Base-by-base conservation (phyloP, 108 stramenopile species). In the Poteriospumella lacustris region DNA sequence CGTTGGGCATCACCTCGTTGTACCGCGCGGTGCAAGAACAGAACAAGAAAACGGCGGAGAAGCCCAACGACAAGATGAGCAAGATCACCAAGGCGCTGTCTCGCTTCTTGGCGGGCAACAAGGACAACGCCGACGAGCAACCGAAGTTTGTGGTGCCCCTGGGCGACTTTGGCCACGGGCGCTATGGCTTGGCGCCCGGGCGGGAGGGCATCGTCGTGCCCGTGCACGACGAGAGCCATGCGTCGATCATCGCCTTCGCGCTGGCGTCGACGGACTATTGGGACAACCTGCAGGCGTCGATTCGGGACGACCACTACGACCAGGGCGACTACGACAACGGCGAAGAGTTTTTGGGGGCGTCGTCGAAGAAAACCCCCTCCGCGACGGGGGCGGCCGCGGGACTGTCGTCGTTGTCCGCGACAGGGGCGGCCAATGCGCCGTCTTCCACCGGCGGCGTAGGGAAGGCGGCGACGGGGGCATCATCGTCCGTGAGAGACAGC, bases 221-320 rank as follows among this genome's bases (percentile, higher is more conserved):
- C 39, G 96, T 97, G 0, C 85, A 92, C 69, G 96, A 97, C 78
- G 94, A 97, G 42, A 91, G 92, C 59, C 90, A 91, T 0, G 91
- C 91, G 31, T 94, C 94, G 3, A 89, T 95, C 36, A 95, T 97
- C 83, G 94, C 94, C 0, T 91, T 94, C 80, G 93, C 92, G 1
- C 83, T 95, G 39, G 60, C 60, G 36, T 64, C 60, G 28, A 5
- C 3, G 9, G 60, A 64, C 5, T 64, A 64, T 64, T 64, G 36
- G 28, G 29, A 64, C 31, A 24, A 33, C 36, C 36, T 64, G 36
- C 60, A 64, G 31, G 9, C 31, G 5, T 64, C 60, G 3, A 31
- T 64, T 19, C 28, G 24, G 5, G 60, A 64, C 9, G 24, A 64
- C 31, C 28, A n/a, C n/a, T n/a, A n/a, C n/a, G n/a, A n/a, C n/a